Conservation (phyloP, 495 filamentous ascomycete genomes). For the Entonaema liquescens region DNA sequence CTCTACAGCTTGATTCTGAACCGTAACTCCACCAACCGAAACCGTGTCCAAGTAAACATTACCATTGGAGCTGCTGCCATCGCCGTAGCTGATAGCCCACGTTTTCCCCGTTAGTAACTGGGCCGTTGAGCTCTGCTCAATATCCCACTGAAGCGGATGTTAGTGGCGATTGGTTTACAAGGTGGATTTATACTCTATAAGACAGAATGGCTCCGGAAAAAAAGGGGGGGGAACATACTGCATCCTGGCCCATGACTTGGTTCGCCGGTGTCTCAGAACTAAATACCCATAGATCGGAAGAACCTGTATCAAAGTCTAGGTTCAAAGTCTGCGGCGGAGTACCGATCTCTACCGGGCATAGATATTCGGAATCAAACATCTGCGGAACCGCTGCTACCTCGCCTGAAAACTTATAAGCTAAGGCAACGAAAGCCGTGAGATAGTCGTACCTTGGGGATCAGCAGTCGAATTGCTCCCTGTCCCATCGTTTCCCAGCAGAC, state of each 20-base stretch:
- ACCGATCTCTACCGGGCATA: conserved; percentile 73
- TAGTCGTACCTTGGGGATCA: conserved; percentile 37
- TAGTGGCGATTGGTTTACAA: not conserved
- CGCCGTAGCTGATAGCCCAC: conserved; percentile 79
- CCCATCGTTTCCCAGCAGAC: conserved; percentile 35
- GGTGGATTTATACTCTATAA: not conserved
- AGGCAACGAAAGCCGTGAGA: not conserved
- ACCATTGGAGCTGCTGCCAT: conserved; percentile 73
- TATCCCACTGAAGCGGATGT: conserved; percentile 61
- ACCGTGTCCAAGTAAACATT: conserved; percentile 81
- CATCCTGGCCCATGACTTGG: conserved; percentile 60
- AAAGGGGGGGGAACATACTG: conserved; percentile 5
- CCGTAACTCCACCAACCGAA: conserved; percentile 73
- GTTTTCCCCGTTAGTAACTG: conserved; percentile 60
- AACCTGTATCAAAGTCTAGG: conserved; percentile 81
- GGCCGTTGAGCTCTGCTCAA: conserved; percentile 57
- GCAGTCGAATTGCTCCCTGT: conserved; percentile 25
- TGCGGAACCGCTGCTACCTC: conserved; percentile 52
- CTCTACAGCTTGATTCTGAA: conserved; percentile 75
- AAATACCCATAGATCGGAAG: conserved; percentile 75
- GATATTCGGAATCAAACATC: conserved; percentile 72
- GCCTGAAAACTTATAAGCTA: conserved; percentile 37
- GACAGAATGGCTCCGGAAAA: no score
- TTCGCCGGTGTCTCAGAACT: conserved; percentile 54
- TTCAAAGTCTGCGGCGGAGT: conserved; percentile 74